These are phyloP conservation scores for Syncephalastrum contaminatum DNA, from an alignment of 371 early-diverging fungal species.

Conservation along the genomic window DNA sequence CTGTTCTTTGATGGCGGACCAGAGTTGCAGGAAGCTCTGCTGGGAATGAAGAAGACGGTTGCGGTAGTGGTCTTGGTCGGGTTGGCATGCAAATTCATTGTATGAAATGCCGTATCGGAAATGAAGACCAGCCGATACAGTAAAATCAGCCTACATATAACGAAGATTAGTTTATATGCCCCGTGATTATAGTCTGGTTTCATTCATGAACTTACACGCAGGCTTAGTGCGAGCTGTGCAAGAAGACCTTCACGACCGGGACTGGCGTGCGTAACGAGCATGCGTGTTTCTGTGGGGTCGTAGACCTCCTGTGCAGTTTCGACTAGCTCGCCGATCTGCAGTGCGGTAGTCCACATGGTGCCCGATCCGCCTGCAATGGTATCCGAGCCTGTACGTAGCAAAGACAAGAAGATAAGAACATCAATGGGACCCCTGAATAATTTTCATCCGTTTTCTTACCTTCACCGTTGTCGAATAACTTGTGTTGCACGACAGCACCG, in stretches of 20 bases:
- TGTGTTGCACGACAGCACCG: slow-evolving; percentile 66
- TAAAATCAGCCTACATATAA: slow-evolving; percentile 57
- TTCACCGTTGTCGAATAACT: slow-evolving; percentile 70
- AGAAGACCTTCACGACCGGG: slow-evolving; percentile 67
- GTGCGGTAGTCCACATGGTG: slow-evolving; percentile 69
- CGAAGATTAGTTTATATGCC: neutral
- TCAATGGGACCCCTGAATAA: neutral
- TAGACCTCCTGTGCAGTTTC: slow-evolving; percentile 56
- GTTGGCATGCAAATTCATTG: slow-evolving; percentile 65
- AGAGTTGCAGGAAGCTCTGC: slow-evolving; percentile 56
- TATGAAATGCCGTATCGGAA: slow-evolving; percentile 71
- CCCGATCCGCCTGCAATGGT: slow-evolving; percentile 71
- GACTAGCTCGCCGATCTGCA: slow-evolving; percentile 68
- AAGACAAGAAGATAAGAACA: neutral
- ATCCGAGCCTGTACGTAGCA: slow-evolving; percentile 36
- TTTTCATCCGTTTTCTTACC: slow-evolving; percentile 31
- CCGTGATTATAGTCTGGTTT: slow-evolving; percentile 1
- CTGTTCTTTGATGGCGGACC: slow-evolving; percentile 59
- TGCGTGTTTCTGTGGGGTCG: slow-evolving; percentile 58
- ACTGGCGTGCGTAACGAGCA: slow-evolving; percentile 63
- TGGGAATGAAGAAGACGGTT: slow-evolving; percentile 56
- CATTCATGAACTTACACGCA: slow-evolving; percentile 41
- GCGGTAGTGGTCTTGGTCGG: slow-evolving; percentile 61
- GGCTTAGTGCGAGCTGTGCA: slow-evolving; percentile 58
- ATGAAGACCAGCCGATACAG: slow-evolving; percentile 67